Conservation (phyloP, 2,329 filamentous ascomycete genomes). For the Fusarium sp. region DNA sequence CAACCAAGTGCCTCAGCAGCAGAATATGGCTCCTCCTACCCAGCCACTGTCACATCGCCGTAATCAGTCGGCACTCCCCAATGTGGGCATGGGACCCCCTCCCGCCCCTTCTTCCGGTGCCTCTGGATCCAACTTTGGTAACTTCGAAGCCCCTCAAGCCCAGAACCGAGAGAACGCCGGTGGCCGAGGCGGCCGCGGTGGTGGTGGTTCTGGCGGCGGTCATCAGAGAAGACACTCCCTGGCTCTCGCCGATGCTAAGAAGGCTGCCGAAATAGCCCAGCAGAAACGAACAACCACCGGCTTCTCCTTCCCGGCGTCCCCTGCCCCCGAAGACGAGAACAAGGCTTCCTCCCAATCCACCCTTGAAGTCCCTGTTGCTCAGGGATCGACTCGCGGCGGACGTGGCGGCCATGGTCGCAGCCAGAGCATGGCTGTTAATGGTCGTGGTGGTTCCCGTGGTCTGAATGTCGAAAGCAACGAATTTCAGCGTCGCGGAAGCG, state of each 20-base stretch:
- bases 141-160: conserved; percentile 72
- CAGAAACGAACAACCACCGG: conserved; percentile 94
- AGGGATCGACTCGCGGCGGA: conserved; percentile 62
- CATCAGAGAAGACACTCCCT: conserved; percentile 96
- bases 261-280: conserved; percentile 95
- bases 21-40: conserved; percentile 79
- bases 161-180: conserved; percentile 52
- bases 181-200: conserved; percentile 77
- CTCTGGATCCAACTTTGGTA: conserved; percentile 80
- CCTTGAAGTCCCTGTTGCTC: conserved; percentile 52
- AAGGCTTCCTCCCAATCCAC: conserved; percentile 49
- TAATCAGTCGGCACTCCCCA: conserved; percentile 96
- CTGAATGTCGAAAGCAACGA: conserved; percentile 67
- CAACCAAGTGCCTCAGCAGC: conserved; percentile 78
- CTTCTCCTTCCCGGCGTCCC: conserved; percentile 88
- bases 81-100: conserved; percentile 87
- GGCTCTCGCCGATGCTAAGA: conserved; percentile 94
- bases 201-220: conserved; percentile 72
- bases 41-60: conserved; percentile 91
- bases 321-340: conserved; percentile 65
- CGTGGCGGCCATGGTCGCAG: conserved; percentile 77
- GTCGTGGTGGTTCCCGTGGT: conserved; percentile 76
- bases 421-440: conserved; percentile 88
- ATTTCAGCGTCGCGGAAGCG: conserved; percentile 80
- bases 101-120: conserved; percentile 93